Base-by-base conservation (phyloP, 306 rosid genomes). In the Ochetophila trinervis region DNA sequence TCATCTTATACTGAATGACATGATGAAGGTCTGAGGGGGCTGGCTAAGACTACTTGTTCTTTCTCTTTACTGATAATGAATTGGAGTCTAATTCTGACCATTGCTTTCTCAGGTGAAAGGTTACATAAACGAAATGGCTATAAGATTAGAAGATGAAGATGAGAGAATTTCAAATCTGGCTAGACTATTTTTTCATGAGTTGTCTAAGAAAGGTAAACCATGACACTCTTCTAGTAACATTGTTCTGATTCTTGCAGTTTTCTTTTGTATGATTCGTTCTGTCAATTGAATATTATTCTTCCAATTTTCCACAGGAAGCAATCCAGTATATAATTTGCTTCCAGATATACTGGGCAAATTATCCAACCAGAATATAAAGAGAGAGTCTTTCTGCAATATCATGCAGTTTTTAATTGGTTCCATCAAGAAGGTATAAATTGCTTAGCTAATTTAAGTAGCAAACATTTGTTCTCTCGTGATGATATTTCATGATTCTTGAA, bases 351-450 rank as follows among this genome's bases (percentile, higher is more conserved):
- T 92, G 35, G 91, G 98, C 78, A 87, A 87, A 73, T 79, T 92
- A 73, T 92, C 88, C 32, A 83, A 74, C 80, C 90, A 81, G 83
- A 87, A 89, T 74, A 79, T 89, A 45, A 80, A 72, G 74, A 75
- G 83, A 71, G 95, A 86, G 55, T 87, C 95, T 49, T 92, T 92
- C 70, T 89, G 91, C 79, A 87, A 86, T 79, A 85, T 92, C 65
- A 92, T 92, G 98, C 98, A 92, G 76, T 92, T 85, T 77, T 79
- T 92, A 72, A 92, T 92, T 79, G 85, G 89, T 74, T 92, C 96
- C 73, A 89, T 92, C 68, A 92, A 92, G 83, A 92, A 82, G 98
- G 98, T 92, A 81, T 27, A 35, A 30, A 14, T 63, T 42, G 21
- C 52, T 67, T 63, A 50, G 35, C 27, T 17, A 5, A 66, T 73